phyloP scores from a whole-genome alignment of 1,139 yeast genomes.

The Candida sanyaensis region DNA sequence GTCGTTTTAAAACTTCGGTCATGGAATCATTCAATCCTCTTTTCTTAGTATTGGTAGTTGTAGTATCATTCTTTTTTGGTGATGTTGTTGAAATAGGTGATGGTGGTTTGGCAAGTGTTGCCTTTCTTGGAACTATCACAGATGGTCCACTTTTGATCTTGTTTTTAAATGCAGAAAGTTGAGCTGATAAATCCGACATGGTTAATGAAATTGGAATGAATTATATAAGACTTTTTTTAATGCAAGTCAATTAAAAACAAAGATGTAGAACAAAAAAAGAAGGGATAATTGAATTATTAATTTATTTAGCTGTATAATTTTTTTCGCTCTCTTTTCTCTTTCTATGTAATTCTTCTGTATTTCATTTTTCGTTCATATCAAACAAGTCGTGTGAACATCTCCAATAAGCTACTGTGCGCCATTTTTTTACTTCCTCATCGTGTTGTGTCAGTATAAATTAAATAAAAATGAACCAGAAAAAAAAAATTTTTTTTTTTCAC shows the following conservation, averaged over 20 bases:
- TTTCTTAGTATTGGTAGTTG: slow-evolving; percentile 10
- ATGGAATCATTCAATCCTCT: slow-evolving; percentile 26
- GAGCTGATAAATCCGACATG: slow-evolving; percentile 50
- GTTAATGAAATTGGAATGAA: background rate
- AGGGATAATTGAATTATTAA: background rate
- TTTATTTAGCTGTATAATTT: background rate
- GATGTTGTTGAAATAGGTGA: slow-evolving; percentile 8
- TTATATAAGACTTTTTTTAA: no score
- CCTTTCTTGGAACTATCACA: slow-evolving; percentile 36
- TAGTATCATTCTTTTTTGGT: slow-evolving; percentile 4
- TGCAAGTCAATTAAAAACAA: background rate
- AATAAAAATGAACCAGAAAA: background rate
- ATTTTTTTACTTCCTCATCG: no score
- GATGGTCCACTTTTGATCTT: slow-evolving; percentile 51
- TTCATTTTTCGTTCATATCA: background rate
- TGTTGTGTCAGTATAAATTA: background rate
- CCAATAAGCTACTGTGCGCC: no score
- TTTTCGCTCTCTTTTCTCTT: background rate
- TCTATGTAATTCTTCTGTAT: background rate
- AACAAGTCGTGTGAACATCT: background rate
- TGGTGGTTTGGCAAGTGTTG: slow-evolving; percentile 16
- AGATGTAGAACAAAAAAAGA: background rate
- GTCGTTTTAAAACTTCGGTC: slow-evolving; percentile 40
- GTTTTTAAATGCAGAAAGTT: slow-evolving; percentile 50
- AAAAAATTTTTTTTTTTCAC: background rate